Evolutionary conservation across 1,284 basidiomycete genomes (phyloP).

Genomic region (Testicularia cyperi): DNA sequence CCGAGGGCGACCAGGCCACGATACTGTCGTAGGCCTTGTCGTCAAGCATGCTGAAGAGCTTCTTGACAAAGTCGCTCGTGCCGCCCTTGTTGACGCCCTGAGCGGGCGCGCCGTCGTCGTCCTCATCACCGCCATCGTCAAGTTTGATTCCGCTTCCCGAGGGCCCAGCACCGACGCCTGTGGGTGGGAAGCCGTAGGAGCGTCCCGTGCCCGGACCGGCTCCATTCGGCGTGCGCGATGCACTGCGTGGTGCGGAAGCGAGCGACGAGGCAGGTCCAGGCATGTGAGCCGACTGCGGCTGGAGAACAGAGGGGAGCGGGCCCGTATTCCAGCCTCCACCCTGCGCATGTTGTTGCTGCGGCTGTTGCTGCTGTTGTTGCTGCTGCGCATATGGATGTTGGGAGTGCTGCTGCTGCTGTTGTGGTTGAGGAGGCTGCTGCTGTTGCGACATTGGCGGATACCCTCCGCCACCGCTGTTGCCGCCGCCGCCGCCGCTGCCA

Average conservation of each 20-base stretch:
- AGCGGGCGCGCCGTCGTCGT: constrained; percentile 12
- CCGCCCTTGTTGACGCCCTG: constrained; percentile 33
- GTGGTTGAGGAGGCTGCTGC: constrained; percentile 1
- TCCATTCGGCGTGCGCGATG: neutral
- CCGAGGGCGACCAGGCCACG: constrained; percentile 82
- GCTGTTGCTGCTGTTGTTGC: constrained; percentile 8
- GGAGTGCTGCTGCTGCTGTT: constrained; percentile 1
- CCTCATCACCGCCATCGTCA: constrained; percentile 29
- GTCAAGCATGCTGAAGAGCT: constrained; percentile 86
- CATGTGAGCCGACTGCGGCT: constrained; percentile 12
- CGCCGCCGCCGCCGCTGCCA: constrained; percentile 4
- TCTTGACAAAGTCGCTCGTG: constrained; percentile 83
- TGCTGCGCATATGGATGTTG: neutral
- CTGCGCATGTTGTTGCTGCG: constrained; percentile 8
- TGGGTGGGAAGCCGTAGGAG: constrained; percentile 2
- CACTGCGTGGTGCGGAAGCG: too few relatives aligned
- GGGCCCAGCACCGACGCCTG: too few relatives aligned
- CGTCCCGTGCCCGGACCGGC: constrained; percentile 7
- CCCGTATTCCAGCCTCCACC: constrained; percentile 18
- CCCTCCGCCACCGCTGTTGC: too few relatives aligned
- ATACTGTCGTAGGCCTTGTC: constrained; percentile 73
- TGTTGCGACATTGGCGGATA: constrained; percentile 12
- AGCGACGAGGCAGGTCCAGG: too few relatives aligned
- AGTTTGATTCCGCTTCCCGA: too few relatives aligned
- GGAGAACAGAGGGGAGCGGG: constrained; percentile 24